Base-by-base conservation (phyloP, 345 rosid genomes). In the Salix exigua region DNA sequence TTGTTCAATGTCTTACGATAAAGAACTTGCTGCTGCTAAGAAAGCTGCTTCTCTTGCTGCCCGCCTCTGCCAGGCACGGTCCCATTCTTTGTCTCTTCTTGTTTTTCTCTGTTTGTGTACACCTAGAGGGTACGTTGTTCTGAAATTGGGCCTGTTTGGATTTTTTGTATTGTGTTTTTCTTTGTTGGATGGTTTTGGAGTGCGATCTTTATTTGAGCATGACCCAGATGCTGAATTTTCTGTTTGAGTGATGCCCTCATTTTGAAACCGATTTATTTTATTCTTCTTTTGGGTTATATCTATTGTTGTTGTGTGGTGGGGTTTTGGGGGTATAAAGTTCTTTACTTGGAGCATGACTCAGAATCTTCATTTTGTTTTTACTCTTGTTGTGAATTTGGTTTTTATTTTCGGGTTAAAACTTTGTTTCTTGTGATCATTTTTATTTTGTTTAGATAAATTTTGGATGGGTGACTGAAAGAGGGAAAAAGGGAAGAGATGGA, bases 21-120 rank as follows among this genome's bases (percentile, higher is more conserved):
- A 89, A 83, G 96, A 91, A 83, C 92, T 96, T 77, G 89, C 81
- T 30, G 97, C 95, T 37, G 99, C 99, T 81, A 93, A 89, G 92
- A 92, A 88, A 78, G 99, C 97, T 40, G 95, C 89, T 74, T 88
- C 91, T 44, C 88, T 96, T 50, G 97, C 99, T 38, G 90, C 99
- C 83, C 88, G 89, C 72, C 98, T 96, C 75, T 96, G 98, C 86
- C 96, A 86, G 97, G 98, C 85, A 73, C 68, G 17, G 18, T 2
- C 37, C 16, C 13, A 19, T 3, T 35, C 21, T 62, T 51, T 51
- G 23, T n/a, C 65, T 31, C 46, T n/a, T 46, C 16, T 11, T 70
- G 17, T 14, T 12, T 31, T 35, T 46, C 14, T 0, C 1, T 35
- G 21, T 37, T 23, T 63, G 26, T 66, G 7, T n/a, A 10, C 25